Base-by-base conservation (phyloP, 164 flowering plant species). In the Magnolia sinica region DNA sequence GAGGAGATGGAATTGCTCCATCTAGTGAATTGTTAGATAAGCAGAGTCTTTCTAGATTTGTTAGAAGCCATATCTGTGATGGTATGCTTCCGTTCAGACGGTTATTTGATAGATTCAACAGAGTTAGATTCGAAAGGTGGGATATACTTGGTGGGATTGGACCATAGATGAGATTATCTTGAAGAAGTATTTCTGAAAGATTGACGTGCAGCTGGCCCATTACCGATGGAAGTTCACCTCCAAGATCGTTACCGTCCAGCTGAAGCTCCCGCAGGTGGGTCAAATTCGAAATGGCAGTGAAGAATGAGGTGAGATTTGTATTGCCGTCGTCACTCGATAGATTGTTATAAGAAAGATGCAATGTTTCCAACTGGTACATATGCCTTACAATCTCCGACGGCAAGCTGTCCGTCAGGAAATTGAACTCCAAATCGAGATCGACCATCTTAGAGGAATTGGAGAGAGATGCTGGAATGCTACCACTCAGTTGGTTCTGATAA, bases 91-190 rank as follows among this genome's bases (percentile, higher is more conserved):
- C 94, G 10, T 75, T 73, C 19, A 89, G 76, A 8, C 37, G 70
- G 79, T 91, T 91, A 58, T 55, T 37, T 24, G 94, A 87, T 51
- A 91, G 77, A 80, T 91, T 91, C 50, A 89, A 73, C 29, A 70
- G 68, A 3, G 67, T 73, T 2, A 88, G 86, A 22, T 69, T 20
- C 18, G 68, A 70, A 50, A 89, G 79, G 66, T 79, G 80, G 7
- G 81, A 76, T 23, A 88, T 31, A 64, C 22, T 76, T 8, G 86
- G 72, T 73, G 91, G 91, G 67, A 89, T 83, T 13, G 84, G 68
- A 23, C 92, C 91, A 19, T 20, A 64, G 31, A 89, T 84, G n/a
- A 31, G 66, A 74, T 89, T 89, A 20, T 84, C 88, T 75, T 85
- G 78, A 24, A 89, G 84, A 19, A 67, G 64, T 18, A 89, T 52